phyloP scores from a whole-genome alignment of 306 rosid species.

The Boehmeria nivea region DNA sequence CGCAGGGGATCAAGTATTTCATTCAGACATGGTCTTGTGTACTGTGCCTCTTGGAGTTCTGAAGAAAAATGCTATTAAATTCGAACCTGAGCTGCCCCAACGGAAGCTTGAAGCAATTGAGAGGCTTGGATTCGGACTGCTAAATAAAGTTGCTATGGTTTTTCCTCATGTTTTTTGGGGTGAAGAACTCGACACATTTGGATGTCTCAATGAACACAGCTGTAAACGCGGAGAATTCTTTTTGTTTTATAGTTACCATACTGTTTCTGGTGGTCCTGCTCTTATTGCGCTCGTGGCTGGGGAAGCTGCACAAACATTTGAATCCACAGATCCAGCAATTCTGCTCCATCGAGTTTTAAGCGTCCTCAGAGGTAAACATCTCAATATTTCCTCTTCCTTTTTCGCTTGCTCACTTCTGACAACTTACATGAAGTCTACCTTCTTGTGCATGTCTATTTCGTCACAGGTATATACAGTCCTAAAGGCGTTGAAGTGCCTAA shows the following conservation, averaged over 20 bases:
- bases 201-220: slow-evolving; percentile 67
- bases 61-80: slow-evolving; percentile 50
- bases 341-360: slow-evolving; percentile 63
- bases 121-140: slow-evolving; percentile 86
- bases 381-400: not conserved
- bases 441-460: no score
- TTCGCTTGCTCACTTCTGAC: slow-evolving; percentile 6
- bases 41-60: slow-evolving; percentile 94
- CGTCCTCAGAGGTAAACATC: slow-evolving; percentile 63
- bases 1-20: slow-evolving; percentile 70
- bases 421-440: slow-evolving; percentile 8
- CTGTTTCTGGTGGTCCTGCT: slow-evolving; percentile 88
- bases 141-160: slow-evolving; percentile 89
- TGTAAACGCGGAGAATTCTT: slow-evolving; percentile 85
- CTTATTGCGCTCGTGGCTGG: slow-evolving; percentile 94
- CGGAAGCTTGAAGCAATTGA: slow-evolving; percentile 76
- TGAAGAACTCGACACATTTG: slow-evolving; percentile 90
- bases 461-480: slow-evolving; percentile 65
- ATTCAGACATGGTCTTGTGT: slow-evolving; percentile 69
- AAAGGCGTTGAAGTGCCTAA: slow-evolving; percentile 72
- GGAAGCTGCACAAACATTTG: slow-evolving; percentile 89
- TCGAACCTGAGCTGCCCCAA: slow-evolving; percentile 78
- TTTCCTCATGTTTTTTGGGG: slow-evolving; percentile 97
- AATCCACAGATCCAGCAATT: slow-evolving; percentile 58
- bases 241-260: slow-evolving; percentile 81